Base-by-base conservation (phyloP, 768 basidiomycete species). In the Tulasnella sp. region DNA sequence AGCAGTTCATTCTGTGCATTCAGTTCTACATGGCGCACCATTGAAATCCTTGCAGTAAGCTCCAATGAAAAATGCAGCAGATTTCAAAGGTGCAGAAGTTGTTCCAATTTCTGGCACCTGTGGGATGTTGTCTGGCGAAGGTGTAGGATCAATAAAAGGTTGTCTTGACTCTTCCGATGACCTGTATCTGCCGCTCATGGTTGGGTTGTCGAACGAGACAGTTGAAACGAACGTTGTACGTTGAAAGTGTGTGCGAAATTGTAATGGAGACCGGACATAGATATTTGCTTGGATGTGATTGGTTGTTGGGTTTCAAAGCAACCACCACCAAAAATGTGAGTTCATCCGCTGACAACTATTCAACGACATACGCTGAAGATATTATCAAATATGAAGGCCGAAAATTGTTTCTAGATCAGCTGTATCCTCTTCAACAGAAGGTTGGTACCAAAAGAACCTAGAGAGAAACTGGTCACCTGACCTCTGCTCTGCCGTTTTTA, bases 31-130 rank as follows among this genome's bases (percentile, higher is more conserved):
- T n/a, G n/a, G 60, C 83, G 46, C 55, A 96, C 93, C 93, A 69
- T 93, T 98, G 70, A 79, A 93, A 52, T 90, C 86, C 67, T 89
- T 89, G 77, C 93, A 99, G 64, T 88, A 77, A 32, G 85, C 82
- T 25, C 90, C 95, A 64, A 99, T 79, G 70, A 96, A 96, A 77
- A 96, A 98, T 6, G 89, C 83, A 1, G 93, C 90, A 59, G 84
- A 87, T 72, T 98, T 96, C 61, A 98, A 71, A 1, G 93, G 95
- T 53, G 81, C 95, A 58, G 88, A 92, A 1, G 89, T 89, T 37
- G 71, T 74, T 35, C 92, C 93, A 39, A 99, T 67, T 67, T 99
- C 95, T 54, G 77, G 72, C 32, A 96, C 87, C 61, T 78, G 79
- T 29, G 92, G 90, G 20, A 81, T 58, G 55, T 75, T 63, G 28